phyloP scores from a whole-genome alignment of 208 protist genomes.

The Leishmania tropica region DNA sequence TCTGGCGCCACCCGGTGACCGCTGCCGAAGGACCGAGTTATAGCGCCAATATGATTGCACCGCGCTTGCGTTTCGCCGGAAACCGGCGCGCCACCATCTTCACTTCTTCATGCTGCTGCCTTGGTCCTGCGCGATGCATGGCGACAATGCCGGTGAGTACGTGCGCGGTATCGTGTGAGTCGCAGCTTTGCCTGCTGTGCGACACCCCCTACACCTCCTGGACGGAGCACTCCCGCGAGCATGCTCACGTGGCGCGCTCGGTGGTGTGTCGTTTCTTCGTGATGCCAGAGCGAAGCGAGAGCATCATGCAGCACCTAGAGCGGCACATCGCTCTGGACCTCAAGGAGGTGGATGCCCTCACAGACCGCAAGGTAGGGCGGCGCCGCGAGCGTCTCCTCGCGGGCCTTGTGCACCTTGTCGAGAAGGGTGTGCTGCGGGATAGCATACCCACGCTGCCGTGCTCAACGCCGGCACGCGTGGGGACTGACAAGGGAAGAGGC shows the following conservation, averaged over 20 bases:
- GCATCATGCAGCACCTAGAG: slow-evolving; percentile 67
- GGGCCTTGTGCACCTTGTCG: slow-evolving; percentile 54
- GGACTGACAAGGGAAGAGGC: background rate
- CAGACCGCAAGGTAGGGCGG: slow-evolving; percentile 49
- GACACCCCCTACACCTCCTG: slow-evolving; percentile 40
- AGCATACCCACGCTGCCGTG: slow-evolving; percentile 26
- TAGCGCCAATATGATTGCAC: background rate
- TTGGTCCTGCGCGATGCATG: background rate
- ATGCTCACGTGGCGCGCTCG: slow-evolving; percentile 54
- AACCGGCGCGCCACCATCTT: background rate
- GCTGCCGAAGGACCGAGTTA: background rate
- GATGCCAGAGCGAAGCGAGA: slow-evolving; percentile 51
- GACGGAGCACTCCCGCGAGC: slow-evolving; percentile 35
- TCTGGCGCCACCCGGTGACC: background rate
- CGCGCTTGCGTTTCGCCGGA: background rate
- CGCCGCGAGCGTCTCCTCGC: slow-evolving; percentile 63
- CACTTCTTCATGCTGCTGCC: background rate
- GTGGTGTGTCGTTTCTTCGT: slow-evolving; percentile 63
- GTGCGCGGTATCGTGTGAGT: background rate
- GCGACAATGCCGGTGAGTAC: background rate
- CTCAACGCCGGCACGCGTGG: background rate
- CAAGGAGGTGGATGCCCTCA: slow-evolving; percentile 62
- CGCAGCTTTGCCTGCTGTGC: slow-evolving; percentile 34
- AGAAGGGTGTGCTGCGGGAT: slow-evolving; percentile 49
- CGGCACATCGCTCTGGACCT: slow-evolving; percentile 81